A percentile compares a stretch with the other conserved stretches of the same genome.
These are phyloP conservation scores for Hyphodiscus sp. DNA, from an alignment of 2,329 filamentous ascomycete species.

Conservation along the genomic window DNA sequence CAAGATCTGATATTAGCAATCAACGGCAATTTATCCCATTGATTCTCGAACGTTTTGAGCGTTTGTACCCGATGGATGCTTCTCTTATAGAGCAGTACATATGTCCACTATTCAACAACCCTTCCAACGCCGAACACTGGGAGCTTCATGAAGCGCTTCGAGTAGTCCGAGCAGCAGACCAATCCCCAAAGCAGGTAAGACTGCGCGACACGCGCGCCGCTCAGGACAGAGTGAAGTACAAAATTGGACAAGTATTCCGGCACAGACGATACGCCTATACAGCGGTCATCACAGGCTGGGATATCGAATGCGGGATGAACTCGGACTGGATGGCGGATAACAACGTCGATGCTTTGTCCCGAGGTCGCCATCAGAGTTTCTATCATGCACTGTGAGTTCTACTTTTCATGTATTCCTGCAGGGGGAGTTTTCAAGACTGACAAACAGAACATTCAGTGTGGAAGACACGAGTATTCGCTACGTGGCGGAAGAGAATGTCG, in stretches of 20 bases:
- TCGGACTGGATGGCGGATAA: constrained; percentile 55
- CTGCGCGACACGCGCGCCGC: constrained; percentile 17
- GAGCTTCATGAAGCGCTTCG: constrained; percentile 45
- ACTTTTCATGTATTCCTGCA: constrained; percentile 1
- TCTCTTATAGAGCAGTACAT: constrained; percentile 33
- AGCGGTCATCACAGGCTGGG: constrained; percentile 85
- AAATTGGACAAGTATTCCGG: constrained; percentile 75
- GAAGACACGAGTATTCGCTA: constrained; percentile 65
- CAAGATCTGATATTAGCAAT: constrained; percentile 17
- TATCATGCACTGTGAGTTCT: constrained; percentile 78
- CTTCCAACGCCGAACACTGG: constrained; percentile 27
- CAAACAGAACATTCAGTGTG: constrained; percentile 40
- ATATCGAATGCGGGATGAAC: constrained; percentile 48
- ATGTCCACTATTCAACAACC: constrained; percentile 25
- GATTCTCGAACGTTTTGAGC: constrained; percentile 31
- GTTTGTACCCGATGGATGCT: constrained; percentile 33
- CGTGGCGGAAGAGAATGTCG: constrained; percentile 76
- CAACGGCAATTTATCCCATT: constrained; percentile 30
- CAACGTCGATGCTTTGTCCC: constrained; percentile 52
- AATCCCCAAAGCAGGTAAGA: constrained; percentile 43
- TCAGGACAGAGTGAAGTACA: constrained; percentile 49
- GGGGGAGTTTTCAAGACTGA: constrained; percentile 11
- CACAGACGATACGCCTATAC: constrained; percentile 76
- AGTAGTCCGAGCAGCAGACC: constrained; percentile 49
- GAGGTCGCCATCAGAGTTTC: constrained; percentile 62